A percentile compares a stretch with the other conserved stretches of the same genome.
phyloP scores from a whole-genome alignment of 148 eudicot species.

The Suaeda aralocaspica region DNA sequence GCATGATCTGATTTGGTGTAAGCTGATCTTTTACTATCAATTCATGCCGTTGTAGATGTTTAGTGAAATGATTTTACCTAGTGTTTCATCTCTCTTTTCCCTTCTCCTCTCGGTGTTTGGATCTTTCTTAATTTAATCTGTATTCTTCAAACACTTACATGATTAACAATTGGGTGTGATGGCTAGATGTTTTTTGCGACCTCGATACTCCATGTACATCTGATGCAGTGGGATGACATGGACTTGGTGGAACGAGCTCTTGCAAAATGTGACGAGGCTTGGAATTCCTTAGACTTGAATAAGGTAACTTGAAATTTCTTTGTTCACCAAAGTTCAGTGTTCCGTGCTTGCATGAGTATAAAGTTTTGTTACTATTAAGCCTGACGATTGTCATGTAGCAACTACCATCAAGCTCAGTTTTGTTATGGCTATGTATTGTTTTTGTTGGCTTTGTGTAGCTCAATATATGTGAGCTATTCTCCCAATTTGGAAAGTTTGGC shows the following conservation, averaged over 20 bases:
- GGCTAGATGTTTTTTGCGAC: conserved; percentile 92
- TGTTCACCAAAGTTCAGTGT: neutral
- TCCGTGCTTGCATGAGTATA: neutral
- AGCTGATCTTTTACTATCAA: neutral
- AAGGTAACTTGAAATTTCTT: conserved; percentile 46
- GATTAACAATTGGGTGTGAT: conserved; percentile 20
- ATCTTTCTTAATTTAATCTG: neutral
- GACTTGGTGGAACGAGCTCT: conserved; percentile 68
- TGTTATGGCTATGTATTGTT: neutral
- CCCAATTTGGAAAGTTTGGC: neutral
- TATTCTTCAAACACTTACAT: neutral
- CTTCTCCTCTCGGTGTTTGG: neutral
- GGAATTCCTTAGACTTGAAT: conserved; percentile 64
- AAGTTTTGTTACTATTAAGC: neutral
- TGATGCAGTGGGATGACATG: conserved; percentile 83
- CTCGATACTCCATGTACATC: conserved; percentile 81
- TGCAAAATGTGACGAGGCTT: conserved; percentile 64
- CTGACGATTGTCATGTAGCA: neutral
- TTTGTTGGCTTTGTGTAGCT: neutral
- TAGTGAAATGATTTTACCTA: neutral
- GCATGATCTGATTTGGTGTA: neutral
- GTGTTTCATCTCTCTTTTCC: neutral
- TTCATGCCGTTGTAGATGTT: neutral
- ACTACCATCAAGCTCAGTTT: too few species aligned
- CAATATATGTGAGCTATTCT: neutral